Evolutionary conservation across 2,329 filamentous ascomycete genomes (phyloP), one percentile per base, ranked within the genome.

Genomic region (Fusarium nisikadoi): DNA sequence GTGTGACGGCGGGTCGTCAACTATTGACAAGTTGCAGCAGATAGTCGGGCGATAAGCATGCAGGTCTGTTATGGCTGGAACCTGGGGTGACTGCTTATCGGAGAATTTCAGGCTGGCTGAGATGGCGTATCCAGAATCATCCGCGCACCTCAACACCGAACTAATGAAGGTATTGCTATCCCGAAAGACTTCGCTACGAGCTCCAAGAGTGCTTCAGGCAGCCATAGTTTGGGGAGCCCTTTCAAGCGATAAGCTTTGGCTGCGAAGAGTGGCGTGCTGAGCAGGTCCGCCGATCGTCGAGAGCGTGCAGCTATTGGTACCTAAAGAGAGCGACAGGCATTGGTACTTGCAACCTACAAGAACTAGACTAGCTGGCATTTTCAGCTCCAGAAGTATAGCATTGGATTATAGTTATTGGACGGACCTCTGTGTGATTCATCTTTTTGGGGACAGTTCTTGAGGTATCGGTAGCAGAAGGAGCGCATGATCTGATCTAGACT

Each of bases 211-310:
- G 12, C 17, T 36, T 16, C 31, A 36, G 29, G 3, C 29, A 33
- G 11, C 11, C 4, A 23, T 13, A 16, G 6, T 9, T 23, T 1
- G 11, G 2, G 6, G 20, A 17, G 4, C 4, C 5, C 12, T 23
- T 33, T 8, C 8, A 19, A 10, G 3, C 8, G 16, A 33, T 7
- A 13, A 10, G 2, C 8, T 10, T 19, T n/a, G 6, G 16, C 17
- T 2, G 17, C 3, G 17, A 3, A 36, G 1, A 36, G 47, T 52
- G 31, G 47, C 47, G 23, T 20, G 29, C 47, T 52, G 47, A 36
- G 17, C 6, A n/a, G n/a, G n/a, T n/a, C n/a, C n/a, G n/a, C n/a
- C 2, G 23, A 25, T 17, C 31, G 12, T 25, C 6, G 23, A 36
- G 47, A 20, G 17, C 31, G n/a, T 52, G 17, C n/a, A 50, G 47